Base-by-base conservation (phyloP, 2,329 filamentous ascomycete genomes). In the Neurospora sp. region DNA sequence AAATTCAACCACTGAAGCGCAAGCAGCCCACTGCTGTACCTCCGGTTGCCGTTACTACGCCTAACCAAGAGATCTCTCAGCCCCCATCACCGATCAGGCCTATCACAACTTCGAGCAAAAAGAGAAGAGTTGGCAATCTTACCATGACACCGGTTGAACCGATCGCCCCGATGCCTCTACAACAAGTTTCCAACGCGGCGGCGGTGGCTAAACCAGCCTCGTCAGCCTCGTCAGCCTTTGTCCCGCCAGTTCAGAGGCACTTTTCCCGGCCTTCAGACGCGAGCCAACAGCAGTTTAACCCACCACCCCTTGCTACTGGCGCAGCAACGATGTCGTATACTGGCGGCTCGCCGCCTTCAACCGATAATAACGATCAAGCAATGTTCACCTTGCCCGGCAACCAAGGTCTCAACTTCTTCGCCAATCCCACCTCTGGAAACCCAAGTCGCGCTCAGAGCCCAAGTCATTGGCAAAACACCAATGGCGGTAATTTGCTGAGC, bases 41-140 rank as follows among this genome's bases (percentile, higher is more conserved):
- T 62, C 52, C 52, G 28, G 52, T 62, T 62, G 28, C 52, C 28
- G 52, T 62, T 62, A 62, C 52, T 36, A 62, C 52, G 52, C 52
- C 52, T 82, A 87, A 75, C 36, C 66, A 67, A 38, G 38, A 38
- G 36, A 85, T 92, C 3, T 96, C 93, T 4, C 86, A 93, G 66
- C 91, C 93, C 74, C 86, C 88, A 5, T 96, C 93, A 0, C 92
- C 93, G 1, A 86, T 81, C 67, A 87, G 85, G 15, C 85, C 89
- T 68, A 81, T 84, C 39, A 91, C 89, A 0, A 91, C 91, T 1
- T 84, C 84, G 40, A 86, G 88, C 62, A 97, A 96, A 83, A 93
- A 93, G 81, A 87, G 93, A 73, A 97, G 97, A 79, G 89, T 90
- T 6, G 93, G 90, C 78, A 85, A 85, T 52, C 86, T 87, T 17